Base-by-base conservation (phyloP, 2,329 filamentous ascomycete genomes). In the Verticillium zaregamsianum region DNA sequence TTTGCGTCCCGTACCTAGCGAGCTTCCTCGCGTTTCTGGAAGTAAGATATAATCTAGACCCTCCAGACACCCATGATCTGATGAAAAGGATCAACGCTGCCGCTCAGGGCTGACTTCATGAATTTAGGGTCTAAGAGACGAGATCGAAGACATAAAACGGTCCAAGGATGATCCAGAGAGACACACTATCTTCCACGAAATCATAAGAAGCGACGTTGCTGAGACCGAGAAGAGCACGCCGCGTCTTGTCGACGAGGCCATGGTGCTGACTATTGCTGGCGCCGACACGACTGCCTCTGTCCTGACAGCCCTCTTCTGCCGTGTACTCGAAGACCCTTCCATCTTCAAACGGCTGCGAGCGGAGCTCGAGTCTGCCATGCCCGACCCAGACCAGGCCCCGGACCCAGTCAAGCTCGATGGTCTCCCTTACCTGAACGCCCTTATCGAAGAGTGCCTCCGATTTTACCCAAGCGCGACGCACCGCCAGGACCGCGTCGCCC, bases 201-300 rank as follows among this genome's bases (percentile, higher is more conserved):
- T 77, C 45, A 65, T 76, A n/a, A 14, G 25, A 8, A 56, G 54
- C 54, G 25, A 32, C 54, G 70, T 77, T 2, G 72, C 76, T 1
- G 62, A 67, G 9, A 60, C 66, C 5, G 75, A 78, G 64, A 79
- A 77, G 67, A 68, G 66, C 7, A 66, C 71, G 5, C 65, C 66
- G 15, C 70, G 72, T 3, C 71, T 78, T 11, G 72, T 72, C 9
- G 74, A 77, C 11, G 77, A 79, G 55, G 76, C 74, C 5, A 74
- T 77, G 59, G 70, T 72, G 8, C 66, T 86, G 63, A 79, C 87
- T 54, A 72, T 86, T 1, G 85, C 84, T 0, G 85, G 84, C 1
- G 75, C 85, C 14, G 86, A 88, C 62, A 80, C 77, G 3, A 78
- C 77, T 31, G 74, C 73, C 1, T 74, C 73, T 69, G 69, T 71